Evolutionary conservation across 768 basidiomycete species (phyloP).

Genomic region (Rhizopogon vulgaris): DNA sequence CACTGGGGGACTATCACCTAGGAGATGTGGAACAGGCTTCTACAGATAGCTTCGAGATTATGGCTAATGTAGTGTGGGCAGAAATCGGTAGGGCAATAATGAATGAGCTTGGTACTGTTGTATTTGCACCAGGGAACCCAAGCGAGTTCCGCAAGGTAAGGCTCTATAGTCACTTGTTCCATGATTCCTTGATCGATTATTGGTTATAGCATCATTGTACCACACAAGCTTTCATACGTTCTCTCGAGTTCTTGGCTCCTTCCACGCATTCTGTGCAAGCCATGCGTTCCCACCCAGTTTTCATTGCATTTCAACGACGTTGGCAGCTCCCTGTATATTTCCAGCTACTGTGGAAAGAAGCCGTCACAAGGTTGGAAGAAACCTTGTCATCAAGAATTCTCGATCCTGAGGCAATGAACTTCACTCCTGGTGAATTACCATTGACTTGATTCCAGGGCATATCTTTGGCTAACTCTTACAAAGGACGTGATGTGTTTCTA

Average conservation of each 20-base stretch:
- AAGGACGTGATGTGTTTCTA: conserved; percentile 35
- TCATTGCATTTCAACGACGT: conserved; percentile 65
- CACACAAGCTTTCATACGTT: conserved; percentile 74
- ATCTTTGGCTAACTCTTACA: conserved; percentile 2
- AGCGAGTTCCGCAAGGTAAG: conserved; percentile 81
- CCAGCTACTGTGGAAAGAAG: conserved; percentile 95
- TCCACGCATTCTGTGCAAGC: conserved; percentile 60
- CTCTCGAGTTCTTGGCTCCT: conserved; percentile 79
- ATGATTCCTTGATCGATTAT: background rate
- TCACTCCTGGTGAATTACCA: conserved; percentile 34
- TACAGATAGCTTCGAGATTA: conserved; percentile 63
- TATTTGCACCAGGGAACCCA: conserved; percentile 91
- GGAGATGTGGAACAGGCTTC: conserved; percentile 6
- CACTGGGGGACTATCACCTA: background rate
- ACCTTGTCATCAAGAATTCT: conserved; percentile 40
- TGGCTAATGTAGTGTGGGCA: conserved; percentile 86
- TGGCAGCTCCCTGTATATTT: conserved; percentile 99
- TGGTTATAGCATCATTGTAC: conserved; percentile 70
- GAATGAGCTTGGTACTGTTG: conserved; percentile 72
- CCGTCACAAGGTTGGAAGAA: conserved; percentile 72
- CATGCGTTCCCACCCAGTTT: conserved; percentile 71
- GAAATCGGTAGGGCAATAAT: conserved; percentile 77
- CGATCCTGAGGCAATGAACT: conserved; percentile 24
- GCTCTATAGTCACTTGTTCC: background rate
- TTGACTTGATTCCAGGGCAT: background rate